These are phyloP conservation scores for Dendrobium catenatum DNA, from an alignment of 106 monocot genomes.

Conservation along the genomic window DNA sequence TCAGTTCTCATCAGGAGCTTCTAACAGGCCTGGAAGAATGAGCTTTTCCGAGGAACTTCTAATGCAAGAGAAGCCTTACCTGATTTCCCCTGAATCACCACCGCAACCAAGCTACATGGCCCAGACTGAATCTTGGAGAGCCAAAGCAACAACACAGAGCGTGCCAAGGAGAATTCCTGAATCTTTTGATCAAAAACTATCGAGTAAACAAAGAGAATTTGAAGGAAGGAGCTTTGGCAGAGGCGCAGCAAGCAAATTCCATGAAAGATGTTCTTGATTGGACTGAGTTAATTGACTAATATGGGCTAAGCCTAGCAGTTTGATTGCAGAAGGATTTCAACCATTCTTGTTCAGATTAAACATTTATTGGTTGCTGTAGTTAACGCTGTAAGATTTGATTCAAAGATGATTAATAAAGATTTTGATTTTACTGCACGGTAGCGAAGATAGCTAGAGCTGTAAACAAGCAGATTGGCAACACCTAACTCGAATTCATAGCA, in stretches of 20 bases:
- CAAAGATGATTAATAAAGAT: not conserved
- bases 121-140: constrained; percentile 43
- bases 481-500: not conserved
- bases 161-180: constrained; percentile 34
- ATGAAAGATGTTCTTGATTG: no score
- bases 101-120: constrained; percentile 42
- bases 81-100: constrained; percentile 8
- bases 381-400: not conserved
- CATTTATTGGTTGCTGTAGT: not conserved
- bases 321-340: not conserved
- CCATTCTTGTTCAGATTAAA: not conserved
- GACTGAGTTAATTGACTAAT: no score
- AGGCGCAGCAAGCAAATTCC: not conserved
- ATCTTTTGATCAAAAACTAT: constrained; percentile 20
- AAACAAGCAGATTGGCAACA: not conserved
- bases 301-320: not conserved
- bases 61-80: not conserved
- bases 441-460: not conserved
- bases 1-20: not conserved
- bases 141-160: constrained; percentile 51
- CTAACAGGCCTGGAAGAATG: not conserved
- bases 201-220: constrained; percentile 7
- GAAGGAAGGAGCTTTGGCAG: not conserved
- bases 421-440: not conserved
- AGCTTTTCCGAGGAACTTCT: not conserved